phyloP scores from a whole-genome alignment of 1,284 basidiomycete genomes.

The Marasmius oreades region DNA sequence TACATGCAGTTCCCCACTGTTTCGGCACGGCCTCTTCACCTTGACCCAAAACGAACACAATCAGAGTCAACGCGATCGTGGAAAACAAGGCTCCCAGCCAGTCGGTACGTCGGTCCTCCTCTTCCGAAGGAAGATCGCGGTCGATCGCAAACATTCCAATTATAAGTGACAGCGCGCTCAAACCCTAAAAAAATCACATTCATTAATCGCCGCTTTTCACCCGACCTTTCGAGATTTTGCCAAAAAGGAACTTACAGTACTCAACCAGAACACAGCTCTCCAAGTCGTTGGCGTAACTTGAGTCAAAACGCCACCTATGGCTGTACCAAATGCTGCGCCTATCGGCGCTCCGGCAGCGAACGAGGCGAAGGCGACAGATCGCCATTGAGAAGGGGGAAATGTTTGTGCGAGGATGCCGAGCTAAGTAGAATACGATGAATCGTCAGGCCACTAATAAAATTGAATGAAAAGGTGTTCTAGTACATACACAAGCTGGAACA shows the following conservation, averaged over 20 bases:
- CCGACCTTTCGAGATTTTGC: too few species aligned
- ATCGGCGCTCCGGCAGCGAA: conserved; percentile 80
- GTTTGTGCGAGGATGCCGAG: conserved; percentile 76
- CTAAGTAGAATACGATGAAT: conserved; percentile 28
- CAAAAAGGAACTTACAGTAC: conserved; percentile 1
- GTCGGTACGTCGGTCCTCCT: conserved; percentile 35
- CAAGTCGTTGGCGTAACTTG: conserved; percentile 43
- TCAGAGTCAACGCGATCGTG: conserved; percentile 46
- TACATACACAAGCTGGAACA: conserved; percentile 65
- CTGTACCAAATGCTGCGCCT: conserved; percentile 56
- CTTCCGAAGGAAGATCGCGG: not conserved
- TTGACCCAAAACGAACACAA: conserved; percentile 52
- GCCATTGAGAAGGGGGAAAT: conserved; percentile 64
- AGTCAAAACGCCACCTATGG: conserved; percentile 68
- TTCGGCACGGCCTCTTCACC: conserved; percentile 47
- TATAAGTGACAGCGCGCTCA: not conserved
- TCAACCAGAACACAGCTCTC: conserved; percentile 4
- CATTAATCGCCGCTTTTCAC: too few species aligned
- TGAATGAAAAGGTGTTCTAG: not conserved
- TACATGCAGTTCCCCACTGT: conserved; percentile 53
- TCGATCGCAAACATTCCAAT: conserved; percentile 2
- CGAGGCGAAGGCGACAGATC: conserved; percentile 73
- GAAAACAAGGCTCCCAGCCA: conserved; percentile 50
- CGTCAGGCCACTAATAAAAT: not conserved
- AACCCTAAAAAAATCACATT: not conserved